A percentile compares a stretch with the other conserved stretches of the same genome.
Conservation (phyloP, 495 filamentous ascomycete genomes). For the Neurospora hispaniola region DNA sequence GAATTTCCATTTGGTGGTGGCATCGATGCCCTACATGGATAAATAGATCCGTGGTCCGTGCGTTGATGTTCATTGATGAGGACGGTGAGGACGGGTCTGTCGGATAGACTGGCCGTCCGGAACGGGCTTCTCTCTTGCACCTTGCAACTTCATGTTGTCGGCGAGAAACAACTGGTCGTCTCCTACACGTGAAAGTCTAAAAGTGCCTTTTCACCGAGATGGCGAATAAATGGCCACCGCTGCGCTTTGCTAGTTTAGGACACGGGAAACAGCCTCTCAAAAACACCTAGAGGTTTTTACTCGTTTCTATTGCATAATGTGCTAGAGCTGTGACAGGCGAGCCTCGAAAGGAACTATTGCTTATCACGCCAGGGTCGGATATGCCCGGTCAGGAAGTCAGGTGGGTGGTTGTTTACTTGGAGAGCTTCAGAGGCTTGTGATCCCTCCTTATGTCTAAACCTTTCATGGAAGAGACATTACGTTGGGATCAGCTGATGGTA, state of each 20-base stretch:
- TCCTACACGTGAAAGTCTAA: not conserved
- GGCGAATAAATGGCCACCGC: not conserved
- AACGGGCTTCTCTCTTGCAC: not conserved
- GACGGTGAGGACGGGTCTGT: not conserved
- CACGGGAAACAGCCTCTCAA: not conserved
- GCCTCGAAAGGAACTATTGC: not conserved
- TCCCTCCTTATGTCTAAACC: not conserved
- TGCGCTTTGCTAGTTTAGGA: not conserved
- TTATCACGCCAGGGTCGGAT: not conserved
- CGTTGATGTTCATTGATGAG: not conserved
- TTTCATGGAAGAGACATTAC: not conserved
- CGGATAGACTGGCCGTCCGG: not conserved
- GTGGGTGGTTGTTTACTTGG: not conserved
- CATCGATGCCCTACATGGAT: not conserved
- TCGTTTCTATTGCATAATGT: too few relatives aligned
- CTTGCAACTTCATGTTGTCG: not conserved
- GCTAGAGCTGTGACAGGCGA: not conserved
- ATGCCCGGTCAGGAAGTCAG: not conserved
- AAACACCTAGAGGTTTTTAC: not conserved
- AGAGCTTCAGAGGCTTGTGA: not conserved
- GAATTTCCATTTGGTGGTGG: not conserved
- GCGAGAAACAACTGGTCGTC: not conserved
- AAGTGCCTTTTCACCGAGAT: too few relatives aligned
- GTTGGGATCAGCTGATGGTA: not conserved
- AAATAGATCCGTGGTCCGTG: not conserved